A percentile compares a stretch with the other conserved stretches of the same genome.
Evolutionary conservation across 768 basidiomycete species (phyloP).

Genomic region (Mycena chlorophos): DNA sequence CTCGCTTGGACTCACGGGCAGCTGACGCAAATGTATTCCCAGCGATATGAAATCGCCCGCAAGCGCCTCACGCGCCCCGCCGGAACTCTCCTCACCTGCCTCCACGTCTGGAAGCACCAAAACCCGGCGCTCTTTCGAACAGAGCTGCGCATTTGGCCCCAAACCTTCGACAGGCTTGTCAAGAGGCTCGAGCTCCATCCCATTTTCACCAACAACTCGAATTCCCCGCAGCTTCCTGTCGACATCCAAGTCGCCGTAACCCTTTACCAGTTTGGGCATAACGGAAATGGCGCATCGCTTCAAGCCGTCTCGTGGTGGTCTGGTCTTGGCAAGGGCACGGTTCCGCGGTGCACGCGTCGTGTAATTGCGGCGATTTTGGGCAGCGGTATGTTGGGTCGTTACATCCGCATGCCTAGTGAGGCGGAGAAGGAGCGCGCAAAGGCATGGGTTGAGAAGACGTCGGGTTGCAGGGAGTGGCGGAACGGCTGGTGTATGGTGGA

Average conservation of each 20-base stretch:
- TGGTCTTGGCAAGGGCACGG: slow-evolving; percentile 18
- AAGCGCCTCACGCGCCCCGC: not conserved
- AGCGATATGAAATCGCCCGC: slow-evolving; percentile 1
- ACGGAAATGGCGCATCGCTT: slow-evolving; percentile 22
- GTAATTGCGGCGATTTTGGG: not conserved
- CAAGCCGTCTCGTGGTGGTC: slow-evolving; percentile 17
- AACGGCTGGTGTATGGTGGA: not conserved
- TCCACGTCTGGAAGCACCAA: not conserved
- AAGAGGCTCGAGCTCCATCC: not conserved
- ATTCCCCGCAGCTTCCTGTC: slow-evolving; percentile 13
- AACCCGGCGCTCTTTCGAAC: not conserved
- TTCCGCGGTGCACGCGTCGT: slow-evolving; percentile 26
- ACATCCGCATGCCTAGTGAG: not conserved
- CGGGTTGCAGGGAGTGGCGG: not conserved
- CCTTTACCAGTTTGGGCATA: slow-evolving; percentile 2
- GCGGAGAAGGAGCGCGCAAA: slow-evolving; percentile 2
- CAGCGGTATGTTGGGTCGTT: not conserved
- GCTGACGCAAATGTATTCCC: not conserved
- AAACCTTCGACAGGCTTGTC: slow-evolving; percentile 1
- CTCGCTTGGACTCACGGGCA: not conserved
- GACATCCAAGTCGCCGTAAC: slow-evolving; percentile 18
- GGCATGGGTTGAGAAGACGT: not conserved
- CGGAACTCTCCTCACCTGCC: not conserved
- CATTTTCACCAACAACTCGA: slow-evolving; percentile 11
- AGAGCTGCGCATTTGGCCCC: slow-evolving; percentile 1